phyloP scores from a whole-genome alignment of 139 green algal genomes.

The Spirogloea muscicola region DNA sequence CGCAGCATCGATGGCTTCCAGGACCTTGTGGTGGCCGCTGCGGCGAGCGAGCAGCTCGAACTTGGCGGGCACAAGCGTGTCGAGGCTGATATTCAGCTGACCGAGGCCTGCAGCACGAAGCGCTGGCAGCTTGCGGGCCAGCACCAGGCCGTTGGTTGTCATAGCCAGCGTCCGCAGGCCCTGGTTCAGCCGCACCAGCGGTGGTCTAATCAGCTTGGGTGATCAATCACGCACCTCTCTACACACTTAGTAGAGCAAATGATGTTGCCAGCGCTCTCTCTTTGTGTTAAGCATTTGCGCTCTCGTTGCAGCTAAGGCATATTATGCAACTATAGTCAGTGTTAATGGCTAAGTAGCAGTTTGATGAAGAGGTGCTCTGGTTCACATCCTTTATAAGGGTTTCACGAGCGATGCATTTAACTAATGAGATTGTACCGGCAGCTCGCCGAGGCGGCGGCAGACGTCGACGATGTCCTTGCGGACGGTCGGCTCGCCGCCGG shows the following conservation, averaged over 20 bases:
- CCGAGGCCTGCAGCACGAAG: slow-evolving; percentile 64
- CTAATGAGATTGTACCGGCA: too few relatives aligned
- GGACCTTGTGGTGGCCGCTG: slow-evolving; percentile 70
- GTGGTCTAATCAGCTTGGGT: too few relatives aligned
- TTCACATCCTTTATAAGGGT: not conserved
- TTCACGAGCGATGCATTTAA: too few relatives aligned
- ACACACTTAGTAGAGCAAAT: too few relatives aligned
- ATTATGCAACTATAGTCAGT: too few relatives aligned
- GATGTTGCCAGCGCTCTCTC: too few relatives aligned
- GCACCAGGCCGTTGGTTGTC: slow-evolving; percentile 90
- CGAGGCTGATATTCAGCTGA: slow-evolving; percentile 89
- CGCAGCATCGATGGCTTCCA: slow-evolving; percentile 71
- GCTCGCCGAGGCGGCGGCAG: not conserved
- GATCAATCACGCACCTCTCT: too few relatives aligned
- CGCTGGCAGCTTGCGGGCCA: slow-evolving; percentile 65
- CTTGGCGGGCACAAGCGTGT: slow-evolving; percentile 79
- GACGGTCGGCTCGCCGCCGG: slow-evolving; percentile 94
- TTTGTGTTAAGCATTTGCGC: too few relatives aligned
- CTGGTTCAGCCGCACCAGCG: not conserved
- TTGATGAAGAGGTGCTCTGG: not conserved
- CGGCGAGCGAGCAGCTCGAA: slow-evolving; percentile 87
- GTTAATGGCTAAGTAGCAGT: too few relatives aligned
- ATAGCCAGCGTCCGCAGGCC: slow-evolving; percentile 75
- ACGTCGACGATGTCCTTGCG: slow-evolving; percentile 78
- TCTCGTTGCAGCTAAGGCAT: too few relatives aligned